Percentiles rank a stretch among this genome's conserved stretches.
Evolutionary conservation across 345 rosid genomes (phyloP).

Genomic region (Euphorbia tirucalli): DNA sequence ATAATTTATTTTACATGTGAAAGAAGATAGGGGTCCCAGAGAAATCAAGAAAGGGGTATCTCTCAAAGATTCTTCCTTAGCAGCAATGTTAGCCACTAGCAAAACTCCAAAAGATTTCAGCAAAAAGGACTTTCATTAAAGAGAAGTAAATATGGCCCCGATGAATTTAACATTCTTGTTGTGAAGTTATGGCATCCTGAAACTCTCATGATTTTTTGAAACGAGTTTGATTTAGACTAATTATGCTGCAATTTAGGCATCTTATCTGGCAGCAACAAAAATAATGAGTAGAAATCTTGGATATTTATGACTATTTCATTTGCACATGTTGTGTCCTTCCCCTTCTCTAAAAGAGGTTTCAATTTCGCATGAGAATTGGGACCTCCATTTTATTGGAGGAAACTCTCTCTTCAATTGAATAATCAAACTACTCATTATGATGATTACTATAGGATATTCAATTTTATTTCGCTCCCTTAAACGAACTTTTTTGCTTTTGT

Average conservation of each 20-base stretch:
- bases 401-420: background rate
- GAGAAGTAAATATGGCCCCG: background rate
- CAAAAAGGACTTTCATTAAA: background rate
- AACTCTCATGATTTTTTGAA: background rate
- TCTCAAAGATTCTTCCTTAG: slow-evolving; percentile 22
- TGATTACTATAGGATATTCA: background rate
- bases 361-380: background rate
- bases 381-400: slow-evolving; percentile 2
- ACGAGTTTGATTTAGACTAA: background rate
- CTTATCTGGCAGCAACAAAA: slow-evolving; percentile 7
- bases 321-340: slow-evolving; percentile 9
- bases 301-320: background rate
- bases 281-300: background rate
- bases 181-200: background rate
- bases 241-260: background rate
- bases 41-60: background rate
- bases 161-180: slow-evolving; percentile 3
- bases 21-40: slow-evolving; percentile 15
- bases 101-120: background rate
- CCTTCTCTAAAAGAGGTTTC: background rate
- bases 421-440: background rate
- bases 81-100: slow-evolving; percentile 10
- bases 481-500: no score
- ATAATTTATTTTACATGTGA: slow-evolving; percentile 18
- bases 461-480: background rate